These are phyloP conservation scores for Claviceps cyperi DNA, from an alignment of 2,329 filamentous ascomycete species.

Conservation along the genomic window DNA sequence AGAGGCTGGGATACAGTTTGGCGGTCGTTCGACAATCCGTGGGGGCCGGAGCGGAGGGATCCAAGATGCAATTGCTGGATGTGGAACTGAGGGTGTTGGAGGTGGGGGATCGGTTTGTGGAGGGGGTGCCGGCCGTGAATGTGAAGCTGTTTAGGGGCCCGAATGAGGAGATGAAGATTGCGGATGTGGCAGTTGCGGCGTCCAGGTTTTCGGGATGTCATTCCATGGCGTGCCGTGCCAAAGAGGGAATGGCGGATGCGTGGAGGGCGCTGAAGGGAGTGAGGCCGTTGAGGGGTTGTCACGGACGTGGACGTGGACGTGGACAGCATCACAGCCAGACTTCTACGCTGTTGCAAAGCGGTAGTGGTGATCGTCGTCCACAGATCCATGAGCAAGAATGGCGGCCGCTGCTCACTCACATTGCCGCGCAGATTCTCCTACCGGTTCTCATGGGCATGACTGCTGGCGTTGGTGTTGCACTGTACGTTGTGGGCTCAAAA, in stretches of 20 bases:
- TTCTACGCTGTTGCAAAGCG: not conserved
- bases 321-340: not conserved
- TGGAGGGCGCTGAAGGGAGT: conserved; percentile 15
- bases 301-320: not conserved
- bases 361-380: not conserved
- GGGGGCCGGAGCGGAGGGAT: conserved; percentile 36
- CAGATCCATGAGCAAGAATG: conserved; percentile 16
- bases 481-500: conserved; percentile 27
- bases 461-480: conserved; percentile 51
- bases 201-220: conserved; percentile 19
- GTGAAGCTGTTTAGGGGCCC: conserved; percentile 48
- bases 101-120: conserved; percentile 40
- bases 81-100: conserved; percentile 45
- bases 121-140: conserved; percentile 39
- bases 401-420: conserved; percentile 35
- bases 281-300: conserved; percentile 12
- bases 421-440: conserved; percentile 48
- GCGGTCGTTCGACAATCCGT: conserved; percentile 27
- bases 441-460: conserved; percentile 55
- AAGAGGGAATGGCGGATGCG: conserved; percentile 19
- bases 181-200: conserved; percentile 26
- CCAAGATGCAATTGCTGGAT: conserved; percentile 35
- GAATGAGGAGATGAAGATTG: conserved; percentile 40
- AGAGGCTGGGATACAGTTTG: conserved; percentile 36
- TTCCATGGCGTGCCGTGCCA: conserved; percentile 38